A percentile compares a stretch with the other conserved stretches of the same genome.
These are phyloP conservation scores for Petunia axillaris DNA, from an alignment of 257 asterid genomes.

Conservation along the genomic window DNA sequence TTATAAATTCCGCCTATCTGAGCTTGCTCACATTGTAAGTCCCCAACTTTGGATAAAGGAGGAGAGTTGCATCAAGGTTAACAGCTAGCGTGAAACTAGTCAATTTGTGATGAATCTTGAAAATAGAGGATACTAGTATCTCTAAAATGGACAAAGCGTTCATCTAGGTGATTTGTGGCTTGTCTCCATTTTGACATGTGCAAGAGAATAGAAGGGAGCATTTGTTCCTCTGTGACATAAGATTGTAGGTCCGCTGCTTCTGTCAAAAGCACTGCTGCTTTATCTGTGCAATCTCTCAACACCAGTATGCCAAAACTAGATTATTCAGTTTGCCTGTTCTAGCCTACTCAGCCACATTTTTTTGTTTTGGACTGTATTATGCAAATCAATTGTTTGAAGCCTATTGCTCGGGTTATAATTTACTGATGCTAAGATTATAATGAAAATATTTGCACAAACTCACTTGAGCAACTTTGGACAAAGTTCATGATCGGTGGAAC, in stretches of 20 bases:
- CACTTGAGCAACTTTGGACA: background rate
- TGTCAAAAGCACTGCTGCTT: background rate
- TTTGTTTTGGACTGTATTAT: background rate
- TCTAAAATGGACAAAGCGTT: too few species aligned
- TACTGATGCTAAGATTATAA: background rate
- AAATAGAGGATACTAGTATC: too few species aligned
- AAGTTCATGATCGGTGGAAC: background rate
- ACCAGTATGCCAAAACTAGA: background rate
- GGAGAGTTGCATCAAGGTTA: too few species aligned
- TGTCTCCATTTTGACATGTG: background rate
- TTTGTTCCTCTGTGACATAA: background rate
- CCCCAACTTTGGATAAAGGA: too few species aligned
- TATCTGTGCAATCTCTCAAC: background rate
- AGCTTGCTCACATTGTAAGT: too few species aligned
- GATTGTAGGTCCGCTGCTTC: background rate
- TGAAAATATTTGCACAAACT: background rate
- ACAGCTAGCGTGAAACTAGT: too few species aligned
- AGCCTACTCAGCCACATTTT: background rate
- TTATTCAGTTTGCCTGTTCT: background rate
- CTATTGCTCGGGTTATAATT: background rate
- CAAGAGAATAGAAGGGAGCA: background rate
- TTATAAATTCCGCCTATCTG: too few species aligned
- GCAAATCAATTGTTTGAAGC: background rate
- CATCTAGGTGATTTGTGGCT: too few species aligned
- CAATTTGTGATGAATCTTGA: too few species aligned